phyloP scores from a whole-genome alignment of 139 green algal genomes.

The Chlamydomonas incerta region DNA sequence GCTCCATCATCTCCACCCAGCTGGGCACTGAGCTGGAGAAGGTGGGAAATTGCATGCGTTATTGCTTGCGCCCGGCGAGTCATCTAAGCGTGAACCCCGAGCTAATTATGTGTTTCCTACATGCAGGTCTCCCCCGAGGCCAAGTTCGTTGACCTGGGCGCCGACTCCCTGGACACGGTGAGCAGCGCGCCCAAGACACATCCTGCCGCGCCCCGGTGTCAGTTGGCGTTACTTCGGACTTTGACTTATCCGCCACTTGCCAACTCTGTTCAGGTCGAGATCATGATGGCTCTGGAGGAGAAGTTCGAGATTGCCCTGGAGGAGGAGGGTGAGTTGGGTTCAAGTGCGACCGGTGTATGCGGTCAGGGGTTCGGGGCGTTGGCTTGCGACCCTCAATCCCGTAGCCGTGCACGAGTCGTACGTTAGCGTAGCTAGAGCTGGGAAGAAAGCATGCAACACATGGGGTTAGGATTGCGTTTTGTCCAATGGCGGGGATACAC shows the following conservation, averaged over 20 bases:
- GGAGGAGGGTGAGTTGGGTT: conserved; percentile 86
- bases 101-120: not conserved
- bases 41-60: conserved; percentile 46
- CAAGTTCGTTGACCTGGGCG: conserved; percentile 98
- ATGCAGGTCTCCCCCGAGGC: conserved; percentile 81
- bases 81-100: no score
- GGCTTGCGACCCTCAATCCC: no score
- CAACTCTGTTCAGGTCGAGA: conserved; percentile 88
- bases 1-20: conserved; percentile 94
- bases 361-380: no score
- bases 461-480: no score
- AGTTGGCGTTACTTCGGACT: not conserved
- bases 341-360: no score
- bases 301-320: conserved; percentile 97
- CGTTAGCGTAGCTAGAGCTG: no score
- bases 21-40: conserved; percentile 90
- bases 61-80: no score
- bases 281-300: conserved; percentile 99
- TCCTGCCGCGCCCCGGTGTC: not conserved
- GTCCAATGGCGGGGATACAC: no score
- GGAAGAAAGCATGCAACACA: no score
- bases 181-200: conserved; percentile 16
- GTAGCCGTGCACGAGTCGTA: no score
- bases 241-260: no score
- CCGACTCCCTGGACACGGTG: conserved; percentile 98